Evolutionary conservation across 73 alveolate genomes (phyloP).

Genomic region (Paramecium biaurelia): DNA sequence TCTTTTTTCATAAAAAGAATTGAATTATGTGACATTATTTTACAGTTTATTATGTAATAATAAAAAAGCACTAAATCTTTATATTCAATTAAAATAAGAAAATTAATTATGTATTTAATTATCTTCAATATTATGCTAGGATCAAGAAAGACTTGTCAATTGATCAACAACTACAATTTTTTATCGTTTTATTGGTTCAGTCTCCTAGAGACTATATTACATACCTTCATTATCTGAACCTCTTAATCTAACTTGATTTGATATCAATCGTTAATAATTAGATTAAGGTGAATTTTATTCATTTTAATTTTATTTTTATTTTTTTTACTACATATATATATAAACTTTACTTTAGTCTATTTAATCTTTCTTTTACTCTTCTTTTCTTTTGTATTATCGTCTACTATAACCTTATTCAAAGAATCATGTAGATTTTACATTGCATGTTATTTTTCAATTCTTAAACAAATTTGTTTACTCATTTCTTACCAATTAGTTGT

Average conservation of each 20-base stretch:
- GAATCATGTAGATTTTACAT: neutral
- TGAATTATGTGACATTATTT: neutral
- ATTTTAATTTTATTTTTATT: neutral
- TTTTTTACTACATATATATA: neutral
- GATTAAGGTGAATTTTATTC: neutral
- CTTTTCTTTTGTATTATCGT: neutral
- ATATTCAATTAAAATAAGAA: too few species aligned
- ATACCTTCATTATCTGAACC: neutral
- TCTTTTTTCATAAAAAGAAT: neutral
- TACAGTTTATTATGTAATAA: neutral
- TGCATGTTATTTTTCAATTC: neutral
- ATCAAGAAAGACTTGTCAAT: neutral
- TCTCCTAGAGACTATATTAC: neutral
- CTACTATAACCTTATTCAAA: neutral
- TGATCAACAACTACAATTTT: neutral
- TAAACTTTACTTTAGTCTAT: neutral
- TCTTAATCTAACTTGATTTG: neutral
- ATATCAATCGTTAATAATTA: neutral
- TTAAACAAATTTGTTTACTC: neutral
- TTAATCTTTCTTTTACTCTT: neutral
- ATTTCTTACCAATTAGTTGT: neutral
- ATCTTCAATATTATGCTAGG: neutral
- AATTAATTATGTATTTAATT: neutral
- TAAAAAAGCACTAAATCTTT: neutral
- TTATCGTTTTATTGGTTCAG: neutral